Percentiles rank a stretch among this genome's conserved stretches.
These are phyloP conservation scores for Hymenoscyphus infarciens DNA, from an alignment of 2,329 filamentous ascomycete genomes.

Conservation along the genomic window DNA sequence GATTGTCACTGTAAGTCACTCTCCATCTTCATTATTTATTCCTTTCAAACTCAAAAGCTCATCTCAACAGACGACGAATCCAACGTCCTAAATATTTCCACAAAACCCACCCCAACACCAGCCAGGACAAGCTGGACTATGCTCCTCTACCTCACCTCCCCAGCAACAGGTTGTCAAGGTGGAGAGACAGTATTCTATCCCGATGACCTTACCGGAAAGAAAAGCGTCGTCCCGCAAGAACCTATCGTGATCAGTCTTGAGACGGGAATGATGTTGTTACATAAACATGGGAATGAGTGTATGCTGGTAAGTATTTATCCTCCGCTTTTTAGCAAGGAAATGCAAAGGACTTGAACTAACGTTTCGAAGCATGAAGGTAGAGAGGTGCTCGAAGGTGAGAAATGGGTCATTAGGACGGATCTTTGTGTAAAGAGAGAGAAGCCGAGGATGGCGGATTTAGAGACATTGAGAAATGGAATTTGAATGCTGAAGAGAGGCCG, in stretches of 20 bases:
- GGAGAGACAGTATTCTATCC: constrained; percentile 93
- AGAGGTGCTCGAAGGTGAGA: constrained; percentile 76
- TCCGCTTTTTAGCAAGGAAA: not conserved
- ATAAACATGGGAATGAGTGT: constrained; percentile 86
- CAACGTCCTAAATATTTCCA: constrained; percentile 63
- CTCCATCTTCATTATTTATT: constrained; percentile 6
- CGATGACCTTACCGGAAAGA: constrained; percentile 50
- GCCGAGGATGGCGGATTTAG: constrained; percentile 8
- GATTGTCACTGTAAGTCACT: constrained; percentile 78
- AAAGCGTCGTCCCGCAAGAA: constrained; percentile 43
- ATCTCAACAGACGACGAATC: constrained; percentile 71
- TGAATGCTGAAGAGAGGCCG: too few species aligned
- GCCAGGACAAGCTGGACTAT: constrained; percentile 87
- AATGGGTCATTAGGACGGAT: constrained; percentile 88
- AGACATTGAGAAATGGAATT: not conserved
- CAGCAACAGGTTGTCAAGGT: constrained; percentile 70
- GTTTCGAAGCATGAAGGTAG: constrained; percentile 68
- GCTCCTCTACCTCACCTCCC: constrained; percentile 78
- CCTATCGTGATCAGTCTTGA: constrained; percentile 72
- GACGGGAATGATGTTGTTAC: constrained; percentile 80
- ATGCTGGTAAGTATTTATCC: constrained; percentile 56
- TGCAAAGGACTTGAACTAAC: not conserved
- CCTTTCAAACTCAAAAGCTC: not conserved
- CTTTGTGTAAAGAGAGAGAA: constrained; percentile 59
- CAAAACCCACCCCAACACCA: constrained; percentile 39